These are phyloP conservation scores for sunflower (Helianthus annuus) DNA, from an alignment of 129 eudicot species.

Conservation along the genomic window DNA sequence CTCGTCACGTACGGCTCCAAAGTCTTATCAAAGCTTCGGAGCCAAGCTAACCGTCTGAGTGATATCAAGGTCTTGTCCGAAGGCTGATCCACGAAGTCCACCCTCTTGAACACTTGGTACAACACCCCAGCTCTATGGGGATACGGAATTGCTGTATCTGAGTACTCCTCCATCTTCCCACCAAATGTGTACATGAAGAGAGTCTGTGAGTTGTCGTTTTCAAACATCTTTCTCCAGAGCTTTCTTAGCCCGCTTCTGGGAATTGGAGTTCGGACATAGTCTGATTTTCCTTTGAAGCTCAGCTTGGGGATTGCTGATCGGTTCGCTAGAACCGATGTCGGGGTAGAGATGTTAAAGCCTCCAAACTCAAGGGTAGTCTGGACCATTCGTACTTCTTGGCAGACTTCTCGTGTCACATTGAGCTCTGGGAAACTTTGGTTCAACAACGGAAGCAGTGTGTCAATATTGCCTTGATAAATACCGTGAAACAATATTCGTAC, in stretches of 20 bases:
- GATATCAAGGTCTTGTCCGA: slow-evolving; percentile 10
- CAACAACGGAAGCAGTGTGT: not conserved
- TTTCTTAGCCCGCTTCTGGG: not conserved
- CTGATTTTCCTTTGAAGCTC: slow-evolving; percentile 20
- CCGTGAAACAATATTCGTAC: not conserved
- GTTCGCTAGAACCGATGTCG: not conserved
- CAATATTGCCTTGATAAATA: not conserved
- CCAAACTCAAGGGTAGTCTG: not conserved
- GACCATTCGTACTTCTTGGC: slow-evolving; percentile 10
- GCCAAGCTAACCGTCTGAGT: slow-evolving; percentile 3
- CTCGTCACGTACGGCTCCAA: slow-evolving; percentile 31
- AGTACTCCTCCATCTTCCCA: slow-evolving; percentile 16
- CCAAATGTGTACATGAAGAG: slow-evolving; percentile 17
- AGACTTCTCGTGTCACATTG: not conserved
- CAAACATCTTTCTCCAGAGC: slow-evolving; percentile 12
- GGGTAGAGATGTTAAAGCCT: not conserved
- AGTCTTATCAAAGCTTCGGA: slow-evolving; percentile 4
- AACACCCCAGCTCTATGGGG: not conserved
- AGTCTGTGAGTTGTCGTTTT: not conserved
- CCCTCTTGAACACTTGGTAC: not conserved
- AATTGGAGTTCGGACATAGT: slow-evolving; percentile 10
- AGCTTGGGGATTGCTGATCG: not conserved
- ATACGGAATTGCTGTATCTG: not conserved
- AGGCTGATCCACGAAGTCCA: not conserved
- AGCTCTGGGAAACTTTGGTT: not conserved